Evolutionary conservation across 148 eudicot species (phyloP).

Genomic region (Suaeda aralocaspica): DNA sequence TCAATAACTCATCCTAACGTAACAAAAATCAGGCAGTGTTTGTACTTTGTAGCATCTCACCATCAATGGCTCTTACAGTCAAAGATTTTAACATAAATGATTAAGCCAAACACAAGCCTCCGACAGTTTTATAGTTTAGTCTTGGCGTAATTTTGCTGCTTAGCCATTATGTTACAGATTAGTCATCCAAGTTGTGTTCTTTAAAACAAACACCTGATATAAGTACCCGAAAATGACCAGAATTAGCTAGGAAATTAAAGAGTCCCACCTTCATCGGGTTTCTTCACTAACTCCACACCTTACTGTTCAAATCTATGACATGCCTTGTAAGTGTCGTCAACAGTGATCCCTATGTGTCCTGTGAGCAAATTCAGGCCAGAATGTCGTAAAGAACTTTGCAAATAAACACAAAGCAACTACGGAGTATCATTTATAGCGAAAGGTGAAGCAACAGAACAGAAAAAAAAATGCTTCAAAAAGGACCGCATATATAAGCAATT

Average conservation of each 20-base stretch:
- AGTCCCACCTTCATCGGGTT: conserved; percentile 74
- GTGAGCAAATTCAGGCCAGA: conserved; percentile 24
- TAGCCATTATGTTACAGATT: too few species aligned
- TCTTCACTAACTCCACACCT: conserved; percentile 82
- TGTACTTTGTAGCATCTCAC: too few species aligned
- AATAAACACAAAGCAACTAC: conserved; percentile 8
- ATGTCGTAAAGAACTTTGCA: conserved; percentile 9
- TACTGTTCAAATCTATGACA: conserved; percentile 77
- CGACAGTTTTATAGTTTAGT: background rate
- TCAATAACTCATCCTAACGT: too few species aligned
- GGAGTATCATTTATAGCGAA: too few species aligned
- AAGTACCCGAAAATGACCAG: background rate
- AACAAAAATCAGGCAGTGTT: too few species aligned
- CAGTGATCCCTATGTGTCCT: conserved; percentile 95
- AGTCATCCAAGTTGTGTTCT: background rate
- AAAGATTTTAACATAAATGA: too few species aligned
- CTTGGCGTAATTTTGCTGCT: background rate
- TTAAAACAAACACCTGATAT: background rate
- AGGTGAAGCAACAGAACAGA: background rate
- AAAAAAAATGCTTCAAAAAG: background rate
- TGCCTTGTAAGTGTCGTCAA: conserved; percentile 86
- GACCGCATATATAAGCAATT: too few species aligned
- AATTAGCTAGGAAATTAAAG: background rate
- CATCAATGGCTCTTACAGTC: too few species aligned
- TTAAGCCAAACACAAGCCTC: background rate